Evolutionary conservation across 345 rosid genomes (phyloP), one percentile per base, ranked within the genome.

Genomic region (Physaria fendleri): DNA sequence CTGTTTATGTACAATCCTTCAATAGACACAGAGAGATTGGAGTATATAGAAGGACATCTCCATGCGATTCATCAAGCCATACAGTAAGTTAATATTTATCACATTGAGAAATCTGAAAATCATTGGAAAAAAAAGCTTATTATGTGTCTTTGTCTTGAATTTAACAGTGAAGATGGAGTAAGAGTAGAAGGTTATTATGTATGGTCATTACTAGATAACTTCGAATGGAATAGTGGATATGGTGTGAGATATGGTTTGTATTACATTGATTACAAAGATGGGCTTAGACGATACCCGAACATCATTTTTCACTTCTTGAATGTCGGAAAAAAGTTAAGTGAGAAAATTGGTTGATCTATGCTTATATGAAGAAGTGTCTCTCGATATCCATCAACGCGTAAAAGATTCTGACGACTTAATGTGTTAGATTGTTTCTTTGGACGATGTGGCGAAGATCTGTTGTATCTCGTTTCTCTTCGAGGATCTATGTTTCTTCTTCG

Each of bases 121-220:
- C 47, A 13, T 24, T 1, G 18, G 20, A 38, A 6, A 11, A 33
- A 15, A n/a, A 0, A 1, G 15, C 8, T 24, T 13, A 46, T 14
- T 38, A 15, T 42, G 20, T n/a, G 38, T 28, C 14, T 11, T 4
- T 23, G 16, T 29, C 12, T 53, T 60, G 38, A 48, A 20, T 29
- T 25, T 48, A 50, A 57, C 66, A 72, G 71, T 5, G 71, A 77
- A 72, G 81, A 76, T 6, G 85, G 85, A 49, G 81, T 65, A 0
- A 61, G 79, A n/a, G 82, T 84, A 32, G 78, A 66, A 61, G 82
- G 80, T 16, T 87, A 84, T 48, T 78, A 58, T 5, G 64, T 56
- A 32, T 87, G 91, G 95, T 68, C 83, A 14, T 77, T 87, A 43
- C 27, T 81, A 4, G 89, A 82, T 56, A 75, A 84, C 64, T 85